These are phyloP conservation scores for Cercophora samala DNA, from an alignment of 495 filamentous ascomycete species.

Conservation along the genomic window DNA sequence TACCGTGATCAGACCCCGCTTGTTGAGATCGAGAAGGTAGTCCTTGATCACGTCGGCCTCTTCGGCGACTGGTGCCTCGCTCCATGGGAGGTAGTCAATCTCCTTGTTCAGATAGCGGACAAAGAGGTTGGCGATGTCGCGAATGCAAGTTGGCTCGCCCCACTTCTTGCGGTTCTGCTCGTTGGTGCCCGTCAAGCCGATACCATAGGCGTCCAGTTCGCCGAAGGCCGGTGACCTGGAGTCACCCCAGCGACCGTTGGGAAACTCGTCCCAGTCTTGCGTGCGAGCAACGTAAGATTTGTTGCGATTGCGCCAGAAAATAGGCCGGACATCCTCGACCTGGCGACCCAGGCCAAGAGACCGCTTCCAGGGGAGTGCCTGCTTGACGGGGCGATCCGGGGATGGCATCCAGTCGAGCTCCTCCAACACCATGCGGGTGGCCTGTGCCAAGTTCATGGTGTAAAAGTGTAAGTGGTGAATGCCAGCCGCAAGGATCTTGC, in stretches of 20 bases:
- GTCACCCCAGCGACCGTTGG: constrained; percentile 98
- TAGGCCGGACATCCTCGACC: constrained; percentile 93
- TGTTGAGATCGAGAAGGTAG: constrained; percentile 76
- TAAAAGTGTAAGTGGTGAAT: constrained; percentile 96
- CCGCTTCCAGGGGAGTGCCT: constrained; percentile 89
- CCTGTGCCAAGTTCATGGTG: constrained; percentile 97
- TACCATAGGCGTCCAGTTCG: constrained; percentile 91
- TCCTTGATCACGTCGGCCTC: constrained; percentile 77
- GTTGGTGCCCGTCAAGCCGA: constrained; percentile 94
- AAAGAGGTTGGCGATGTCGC: constrained; percentile 79
- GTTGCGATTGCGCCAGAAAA: constrained; percentile 98
- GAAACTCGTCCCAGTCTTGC: constrained; percentile 99
- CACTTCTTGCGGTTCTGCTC: constrained; percentile 94
- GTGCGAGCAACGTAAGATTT: constrained; percentile 92
- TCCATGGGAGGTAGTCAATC: constrained; percentile 87
- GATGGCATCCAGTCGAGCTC: constrained; percentile 80
- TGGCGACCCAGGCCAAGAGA: constrained; percentile 84
- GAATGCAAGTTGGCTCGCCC: constrained; percentile 76
- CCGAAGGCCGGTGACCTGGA: constrained; percentile 95
- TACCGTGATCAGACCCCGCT: constrained; percentile 85
- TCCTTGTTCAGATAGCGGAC: constrained; percentile 76
- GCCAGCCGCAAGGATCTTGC: constrained; percentile 72
- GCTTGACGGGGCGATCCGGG: constrained; percentile 68
- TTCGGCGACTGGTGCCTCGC: constrained; percentile 76
- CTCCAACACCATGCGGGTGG: constrained; percentile 89